Percentiles rank a stretch among this genome's conserved stretches.
These are phyloP conservation scores for Cordyceps cicadae DNA, from an alignment of 2,329 filamentous ascomycete species.

Conservation along the genomic window DNA sequence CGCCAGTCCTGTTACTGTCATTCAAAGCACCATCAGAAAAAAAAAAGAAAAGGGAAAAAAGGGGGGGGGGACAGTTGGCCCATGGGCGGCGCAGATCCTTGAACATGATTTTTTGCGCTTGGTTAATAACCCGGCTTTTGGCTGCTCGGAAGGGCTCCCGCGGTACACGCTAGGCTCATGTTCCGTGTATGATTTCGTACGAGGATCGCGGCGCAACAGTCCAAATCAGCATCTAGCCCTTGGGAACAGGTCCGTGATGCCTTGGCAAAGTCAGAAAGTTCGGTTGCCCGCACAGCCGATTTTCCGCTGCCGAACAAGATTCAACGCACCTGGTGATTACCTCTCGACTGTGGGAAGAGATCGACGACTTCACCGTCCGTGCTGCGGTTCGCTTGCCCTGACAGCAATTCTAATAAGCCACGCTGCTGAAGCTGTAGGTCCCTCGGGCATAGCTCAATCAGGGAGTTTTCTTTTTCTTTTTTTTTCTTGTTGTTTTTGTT, in stretches of 20 bases:
- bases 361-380: neutral
- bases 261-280: neutral
- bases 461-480: neutral
- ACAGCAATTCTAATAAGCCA: neutral
- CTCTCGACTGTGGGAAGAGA: neutral
- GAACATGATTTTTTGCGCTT: neutral
- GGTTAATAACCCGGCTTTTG: neutral
- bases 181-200: neutral
- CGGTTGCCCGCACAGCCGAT: neutral
- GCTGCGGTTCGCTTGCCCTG: neutral
- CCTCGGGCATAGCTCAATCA: neutral
- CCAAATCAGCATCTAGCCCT: neutral
- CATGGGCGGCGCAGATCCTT: neutral
- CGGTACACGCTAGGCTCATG: neutral
- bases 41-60: neutral
- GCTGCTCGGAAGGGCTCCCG: slow-evolving; percentile 4
- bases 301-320: neutral
- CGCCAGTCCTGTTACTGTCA: neutral
- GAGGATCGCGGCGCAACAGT: neutral
- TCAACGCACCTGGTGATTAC: neutral
- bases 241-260: neutral
- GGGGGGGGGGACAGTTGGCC: neutral
- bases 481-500: too few species aligned
- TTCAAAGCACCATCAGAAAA: neutral
- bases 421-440: neutral